These are phyloP conservation scores for Colletotrichum incanum DNA, from an alignment of 2,329 filamentous ascomycete species.

Conservation along the genomic window DNA sequence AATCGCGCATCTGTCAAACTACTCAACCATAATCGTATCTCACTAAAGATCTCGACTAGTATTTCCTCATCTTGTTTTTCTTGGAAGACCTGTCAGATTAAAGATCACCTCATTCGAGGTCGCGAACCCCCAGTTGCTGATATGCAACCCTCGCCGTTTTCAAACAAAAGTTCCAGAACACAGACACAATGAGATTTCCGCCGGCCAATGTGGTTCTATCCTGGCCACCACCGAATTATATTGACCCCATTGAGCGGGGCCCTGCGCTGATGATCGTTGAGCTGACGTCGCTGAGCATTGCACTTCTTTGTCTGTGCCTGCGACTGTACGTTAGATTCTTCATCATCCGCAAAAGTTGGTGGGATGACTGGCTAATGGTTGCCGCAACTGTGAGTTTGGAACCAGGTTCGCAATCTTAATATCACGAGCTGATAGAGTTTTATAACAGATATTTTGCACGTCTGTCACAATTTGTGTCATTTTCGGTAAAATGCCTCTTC, in stretches of 20 bases:
- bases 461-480: constrained; percentile 54
- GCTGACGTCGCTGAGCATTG: constrained; percentile 52
- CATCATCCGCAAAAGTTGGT: constrained; percentile 53
- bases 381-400: constrained; percentile 51
- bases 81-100: neutral
- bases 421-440: rapidly evolving
- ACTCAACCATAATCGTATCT: neutral
- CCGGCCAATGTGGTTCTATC: constrained; percentile 53
- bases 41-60: neutral
- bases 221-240: constrained; percentile 58
- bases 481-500: constrained; percentile 43
- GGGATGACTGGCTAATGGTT: constrained; percentile 62
- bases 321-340: constrained; percentile 56
- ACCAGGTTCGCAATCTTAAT: neutral
- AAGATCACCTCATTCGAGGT: too few species aligned
- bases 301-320: constrained; percentile 53
- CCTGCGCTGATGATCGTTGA: constrained; percentile 57
- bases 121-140: neutral
- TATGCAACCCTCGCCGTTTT: neutral
- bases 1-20: neutral
- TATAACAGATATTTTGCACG: constrained; percentile 51
- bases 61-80: neutral
- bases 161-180: neutral
- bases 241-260: constrained; percentile 56
- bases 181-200: constrained; percentile 52